A percentile compares a stretch with the other conserved stretches of the same genome.
Evolutionary conservation across 1,139 yeast species (phyloP).

Genomic region (Saccharomyces hybrid): DNA sequence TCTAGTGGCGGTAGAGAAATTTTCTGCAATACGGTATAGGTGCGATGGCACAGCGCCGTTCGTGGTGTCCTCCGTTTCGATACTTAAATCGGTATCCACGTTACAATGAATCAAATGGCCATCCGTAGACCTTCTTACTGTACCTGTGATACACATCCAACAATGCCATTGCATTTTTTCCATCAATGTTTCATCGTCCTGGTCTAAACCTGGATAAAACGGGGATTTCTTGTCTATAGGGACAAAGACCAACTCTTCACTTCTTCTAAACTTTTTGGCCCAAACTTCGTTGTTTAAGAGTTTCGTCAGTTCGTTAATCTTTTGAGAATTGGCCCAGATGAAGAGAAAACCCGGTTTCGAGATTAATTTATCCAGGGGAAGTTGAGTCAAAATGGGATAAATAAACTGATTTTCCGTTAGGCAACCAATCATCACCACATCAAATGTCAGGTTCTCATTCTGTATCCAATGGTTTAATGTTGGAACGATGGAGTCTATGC

Average conservation of each 20-base stretch:
- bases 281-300: constrained; percentile 50
- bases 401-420: constrained; percentile 63
- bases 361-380: constrained; percentile 68
- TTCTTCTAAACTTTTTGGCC: constrained; percentile 74
- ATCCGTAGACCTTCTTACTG: constrained; percentile 79
- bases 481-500: constrained; percentile 46
- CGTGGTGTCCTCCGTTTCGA: constrained; percentile 39
- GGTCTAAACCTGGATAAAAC: constrained; percentile 46
- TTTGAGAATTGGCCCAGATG: constrained; percentile 76
- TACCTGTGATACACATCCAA: constrained; percentile 95
- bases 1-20: constrained; percentile 73
- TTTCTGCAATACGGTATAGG: constrained; percentile 79
- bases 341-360: constrained; percentile 81
- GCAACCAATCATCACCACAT: constrained; percentile 88
- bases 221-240: constrained; percentile 54
- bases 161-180: constrained; percentile 81
- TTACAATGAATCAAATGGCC: constrained; percentile 83
- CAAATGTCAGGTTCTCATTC: constrained; percentile 55
- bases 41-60: constrained; percentile 60
- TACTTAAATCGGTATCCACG: constrained; percentile 77
- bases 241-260: constrained; percentile 74
- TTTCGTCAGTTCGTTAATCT: constrained; percentile 54
- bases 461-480: constrained; percentile 55
- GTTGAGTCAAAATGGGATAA: constrained; percentile 47
- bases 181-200: constrained; percentile 38